Conservation (phyloP, 495 filamentous ascomycete species). For the Beverwykella pulmonaria region DNA sequence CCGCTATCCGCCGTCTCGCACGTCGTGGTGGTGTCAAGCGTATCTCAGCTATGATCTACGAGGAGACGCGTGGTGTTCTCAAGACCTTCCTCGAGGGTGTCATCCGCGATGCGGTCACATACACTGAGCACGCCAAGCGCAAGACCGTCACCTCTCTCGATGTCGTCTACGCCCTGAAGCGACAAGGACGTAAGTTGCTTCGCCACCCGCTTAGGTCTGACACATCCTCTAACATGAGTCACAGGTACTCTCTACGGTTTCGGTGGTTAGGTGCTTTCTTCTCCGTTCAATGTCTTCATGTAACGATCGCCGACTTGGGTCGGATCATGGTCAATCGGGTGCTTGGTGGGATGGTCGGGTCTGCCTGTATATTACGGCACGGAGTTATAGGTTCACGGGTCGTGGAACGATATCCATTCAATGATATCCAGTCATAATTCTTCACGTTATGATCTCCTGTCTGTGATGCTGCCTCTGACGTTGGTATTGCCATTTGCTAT, state of each 20-base stretch:
- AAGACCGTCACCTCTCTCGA: constrained; percentile 97
- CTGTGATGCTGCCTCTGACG: background rate
- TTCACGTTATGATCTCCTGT: constrained; percentile 4
- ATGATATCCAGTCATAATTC: constrained; percentile 38
- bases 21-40: constrained; percentile 68
- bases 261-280: constrained; percentile 72
- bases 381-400: background rate
- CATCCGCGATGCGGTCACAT: constrained; percentile 71
- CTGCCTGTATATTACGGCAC: constrained; percentile 17
- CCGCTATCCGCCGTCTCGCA: constrained; percentile 99
- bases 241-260: constrained; percentile 71
- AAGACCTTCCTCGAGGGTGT: constrained; percentile 99
- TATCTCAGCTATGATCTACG: constrained; percentile 99
- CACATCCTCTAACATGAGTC: constrained; percentile 27
- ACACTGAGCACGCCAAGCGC: constrained; percentile 98
- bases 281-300: constrained; percentile 37
- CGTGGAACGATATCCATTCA: constrained; percentile 26
- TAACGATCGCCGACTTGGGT: constrained; percentile 25
- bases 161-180: constrained; percentile 96
- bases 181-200: constrained; percentile 82
- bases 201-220: background rate
- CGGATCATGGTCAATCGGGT: constrained; percentile 23
- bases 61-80: constrained; percentile 99
- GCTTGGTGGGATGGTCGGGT: constrained; percentile 26
- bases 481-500: background rate